These are phyloP conservation scores for Helianthus annuus DNA, from an alignment of 129 eudicot genomes.

Conservation along the genomic window HanXRQr2.0-SUNRISE NC_035445.2:127080741-127081240, in stretches of 20 bases:
- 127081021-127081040: no score
- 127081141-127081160: not conserved
- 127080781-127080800: conserved; percentile 41
- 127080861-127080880: conserved; percentile 62
- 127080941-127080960: conserved; percentile 69
- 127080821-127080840: conserved; percentile 67
- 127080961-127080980: conserved; percentile 1
- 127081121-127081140: no score
- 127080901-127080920: conserved; percentile 50
- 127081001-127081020: no score
- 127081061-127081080: no score
- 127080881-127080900: conserved; percentile 54
- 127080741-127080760: not conserved
- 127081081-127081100: no score
- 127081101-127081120: no score
- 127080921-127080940: conserved; percentile 59
- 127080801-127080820: conserved; percentile 79
- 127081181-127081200: no score
- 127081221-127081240: no score
- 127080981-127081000: not conserved
- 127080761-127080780: not conserved
- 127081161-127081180: no score
- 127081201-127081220: no score
- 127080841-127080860: conserved; percentile 71
- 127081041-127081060: no score